Conservation (phyloP, 768 basidiomycete species). For the Pleurotus cornucopiae region DNA sequence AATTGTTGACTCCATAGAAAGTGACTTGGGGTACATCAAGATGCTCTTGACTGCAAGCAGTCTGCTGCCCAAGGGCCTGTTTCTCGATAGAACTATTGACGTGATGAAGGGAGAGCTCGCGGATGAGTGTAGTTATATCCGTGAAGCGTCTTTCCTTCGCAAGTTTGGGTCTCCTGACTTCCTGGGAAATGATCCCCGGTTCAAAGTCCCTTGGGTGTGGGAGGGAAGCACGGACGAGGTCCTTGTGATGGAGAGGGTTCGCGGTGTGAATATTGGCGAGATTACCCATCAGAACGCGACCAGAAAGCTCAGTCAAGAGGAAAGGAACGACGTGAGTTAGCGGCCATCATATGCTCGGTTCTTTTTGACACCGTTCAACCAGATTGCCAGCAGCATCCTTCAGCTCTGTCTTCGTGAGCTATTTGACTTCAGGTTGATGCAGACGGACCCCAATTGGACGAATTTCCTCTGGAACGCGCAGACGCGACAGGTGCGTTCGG, state of each 20-base stretch:
- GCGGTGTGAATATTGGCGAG: constrained; percentile 79
- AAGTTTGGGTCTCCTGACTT: constrained; percentile 48
- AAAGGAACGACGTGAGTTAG: constrained; percentile 65
- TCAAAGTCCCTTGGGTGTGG: constrained; percentile 86
- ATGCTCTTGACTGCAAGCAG: constrained; percentile 76
- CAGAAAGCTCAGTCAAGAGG: constrained; percentile 51
- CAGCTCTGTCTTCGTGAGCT: constrained; percentile 88
- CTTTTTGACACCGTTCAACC: neutral
- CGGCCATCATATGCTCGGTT: neutral
- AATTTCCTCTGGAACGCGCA: constrained; percentile 88
- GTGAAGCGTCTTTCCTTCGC: constrained; percentile 72
- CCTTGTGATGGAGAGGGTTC: constrained; percentile 84
- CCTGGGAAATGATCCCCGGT: constrained; percentile 59
- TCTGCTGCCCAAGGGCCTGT: constrained; percentile 84
- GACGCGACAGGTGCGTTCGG: constrained; percentile 49
- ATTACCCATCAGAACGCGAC: constrained; percentile 27
- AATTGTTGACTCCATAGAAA: constrained; percentile 80
- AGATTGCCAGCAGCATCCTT: constrained; percentile 84
- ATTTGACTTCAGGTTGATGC: constrained; percentile 90
- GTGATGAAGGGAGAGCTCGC: constrained; percentile 87
- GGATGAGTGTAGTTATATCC: constrained; percentile 88
- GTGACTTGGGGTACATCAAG: constrained; percentile 83
- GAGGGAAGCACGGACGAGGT: constrained; percentile 77
- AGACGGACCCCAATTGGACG: constrained; percentile 98
- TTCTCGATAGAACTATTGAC: constrained; percentile 82